Base-by-base conservation (phyloP, 257 asterid species). In the Gynochthodes officinalis region DNA sequence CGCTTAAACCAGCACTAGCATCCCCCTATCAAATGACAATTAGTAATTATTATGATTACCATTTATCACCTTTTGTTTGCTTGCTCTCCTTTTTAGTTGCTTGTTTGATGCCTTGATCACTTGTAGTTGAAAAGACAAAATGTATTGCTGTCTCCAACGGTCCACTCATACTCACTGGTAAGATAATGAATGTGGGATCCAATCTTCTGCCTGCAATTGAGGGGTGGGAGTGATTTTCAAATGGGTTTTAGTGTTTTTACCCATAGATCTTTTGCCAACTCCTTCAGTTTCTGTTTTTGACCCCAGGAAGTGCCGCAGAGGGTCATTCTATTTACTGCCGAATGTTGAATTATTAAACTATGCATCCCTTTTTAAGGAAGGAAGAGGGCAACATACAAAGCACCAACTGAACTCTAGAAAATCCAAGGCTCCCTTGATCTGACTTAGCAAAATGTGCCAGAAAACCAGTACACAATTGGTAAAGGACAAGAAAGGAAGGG, bases 391-490 rank as follows among this genome's bases (percentile, higher is more conserved):
- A 77, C 81, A 81, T 50, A 73, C 69, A 58, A 76, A 71, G 76
- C 76, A 75, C 80, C 30, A 37, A 64, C 48, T 49, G 72, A 60
- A 72, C n/a, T n/a, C n/a, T n/a, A n/a, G 35, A 14, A 72, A 16
- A 78, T 11, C n/a, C 23, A 12, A 18, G 33, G 12, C 46, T 70
- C 19, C 52, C 52, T 58, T 49, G 82, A 81, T 77, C 82, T 74
- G 55, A 62, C 80, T 62, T 73, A 42, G 75, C 40, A 74, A 65
- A 74, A 61, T 74, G 82, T 71, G 82, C 78, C 30, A 27, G 42
- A 43, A 72, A 61, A 39, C 39, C 27, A 54, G 44, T 46, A 52
- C 37, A 53, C 23, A 12, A 30, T 40, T 59, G 33, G 18, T 58
- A 44, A 32, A 6, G n/a, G 43, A 65, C 42, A 59, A 30, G 33